Conservation (phyloP, 345 rosid species). For the Excoecaria cochinchinensis region DNA sequence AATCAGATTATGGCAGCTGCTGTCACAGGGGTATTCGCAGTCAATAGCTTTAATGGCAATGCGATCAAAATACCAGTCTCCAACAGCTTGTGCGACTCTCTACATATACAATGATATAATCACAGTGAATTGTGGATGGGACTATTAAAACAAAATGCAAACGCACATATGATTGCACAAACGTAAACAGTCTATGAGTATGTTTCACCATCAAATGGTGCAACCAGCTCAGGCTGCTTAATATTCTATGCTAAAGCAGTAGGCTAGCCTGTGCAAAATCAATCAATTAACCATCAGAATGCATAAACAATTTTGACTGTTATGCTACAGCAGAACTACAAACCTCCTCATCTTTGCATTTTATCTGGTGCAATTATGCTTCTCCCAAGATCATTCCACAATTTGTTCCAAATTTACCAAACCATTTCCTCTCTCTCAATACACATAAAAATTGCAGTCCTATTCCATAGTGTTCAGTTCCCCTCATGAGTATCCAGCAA, state of each 20-base stretch:
- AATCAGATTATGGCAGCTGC: conserved; percentile 19
- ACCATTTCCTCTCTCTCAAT: too few relatives aligned
- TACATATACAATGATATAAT: conserved; percentile 7
- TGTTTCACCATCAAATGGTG: background rate
- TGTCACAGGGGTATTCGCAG: conserved; percentile 33
- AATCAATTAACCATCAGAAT: too few relatives aligned
- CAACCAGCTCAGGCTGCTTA: background rate
- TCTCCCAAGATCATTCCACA: too few relatives aligned
- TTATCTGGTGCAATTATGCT: too few relatives aligned
- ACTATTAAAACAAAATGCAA: background rate
- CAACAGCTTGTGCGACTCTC: conserved; percentile 31
- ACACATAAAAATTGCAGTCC: too few relatives aligned
- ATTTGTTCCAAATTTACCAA: too few relatives aligned
- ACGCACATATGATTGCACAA: background rate
- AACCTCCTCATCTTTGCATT: too few relatives aligned
- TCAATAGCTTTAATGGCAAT: conserved; percentile 25
- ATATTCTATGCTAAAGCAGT: background rate
- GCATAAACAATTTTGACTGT: too few relatives aligned
- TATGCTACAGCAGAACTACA: too few relatives aligned
- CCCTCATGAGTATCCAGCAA: too few relatives aligned
- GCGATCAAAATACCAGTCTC: conserved; percentile 33
- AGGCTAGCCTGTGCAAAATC: background rate
- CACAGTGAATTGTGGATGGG: background rate
- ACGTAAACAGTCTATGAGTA: background rate
- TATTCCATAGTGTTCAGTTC: too few relatives aligned